Conservation (phyloP, 106 monocot species). For the Acanthochlamys bracteata region DNA sequence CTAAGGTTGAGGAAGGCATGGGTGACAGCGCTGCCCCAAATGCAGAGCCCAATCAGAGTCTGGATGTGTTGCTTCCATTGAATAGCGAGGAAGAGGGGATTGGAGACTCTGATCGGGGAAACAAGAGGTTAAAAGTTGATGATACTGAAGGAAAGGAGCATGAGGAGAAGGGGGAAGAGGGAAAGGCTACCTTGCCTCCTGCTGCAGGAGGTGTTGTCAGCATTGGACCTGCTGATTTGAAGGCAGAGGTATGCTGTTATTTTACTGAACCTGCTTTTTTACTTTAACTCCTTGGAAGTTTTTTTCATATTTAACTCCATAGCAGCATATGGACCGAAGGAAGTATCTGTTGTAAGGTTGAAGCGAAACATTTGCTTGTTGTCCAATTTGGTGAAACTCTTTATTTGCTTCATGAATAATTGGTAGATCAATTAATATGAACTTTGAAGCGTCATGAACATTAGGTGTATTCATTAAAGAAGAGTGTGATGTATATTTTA, state of each 20-base stretch:
- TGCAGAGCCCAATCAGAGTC: not conserved
- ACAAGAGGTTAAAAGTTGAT: not conserved
- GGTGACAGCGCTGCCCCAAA: not conserved
- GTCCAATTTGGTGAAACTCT: too few relatives aligned
- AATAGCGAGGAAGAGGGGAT: not conserved
- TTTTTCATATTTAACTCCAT: not conserved
- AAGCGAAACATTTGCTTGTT: too few relatives aligned
- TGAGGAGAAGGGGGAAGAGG: too few relatives aligned
- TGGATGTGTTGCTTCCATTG: not conserved
- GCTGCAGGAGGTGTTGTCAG: not conserved
- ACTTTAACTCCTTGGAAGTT: not conserved
- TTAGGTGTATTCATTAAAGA: too few relatives aligned
- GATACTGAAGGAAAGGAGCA: too few relatives aligned
- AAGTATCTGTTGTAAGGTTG: too few relatives aligned
- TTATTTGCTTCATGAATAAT: too few relatives aligned
- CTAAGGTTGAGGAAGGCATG: constrained; percentile 3
- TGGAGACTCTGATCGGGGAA: not conserved
- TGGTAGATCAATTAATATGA: too few relatives aligned
- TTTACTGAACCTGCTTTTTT: not conserved
- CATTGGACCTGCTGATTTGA: not conserved
- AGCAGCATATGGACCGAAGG: too few relatives aligned
- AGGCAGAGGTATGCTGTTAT: constrained; percentile 1
- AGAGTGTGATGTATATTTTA: too few relatives aligned
- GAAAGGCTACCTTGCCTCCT: not conserved
- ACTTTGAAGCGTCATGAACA: too few relatives aligned